phyloP scores from a whole-genome alignment of 495 filamentous ascomycete species.

The Penicillium roqueforti region DNA sequence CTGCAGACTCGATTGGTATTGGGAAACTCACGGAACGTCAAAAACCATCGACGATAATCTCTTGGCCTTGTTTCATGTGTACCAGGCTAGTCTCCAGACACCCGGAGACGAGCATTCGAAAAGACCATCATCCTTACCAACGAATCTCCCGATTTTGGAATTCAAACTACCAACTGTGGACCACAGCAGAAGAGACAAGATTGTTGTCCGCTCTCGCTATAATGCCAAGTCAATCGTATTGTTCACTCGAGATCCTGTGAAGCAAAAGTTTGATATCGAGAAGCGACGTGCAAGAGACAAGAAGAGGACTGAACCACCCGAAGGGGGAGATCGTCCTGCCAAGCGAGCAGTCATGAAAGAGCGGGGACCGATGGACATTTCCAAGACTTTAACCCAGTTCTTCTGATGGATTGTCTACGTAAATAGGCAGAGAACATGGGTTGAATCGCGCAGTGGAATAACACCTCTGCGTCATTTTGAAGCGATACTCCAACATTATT shows the following conservation, averaged over 20 bases:
- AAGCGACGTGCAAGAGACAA: conserved; percentile 11
- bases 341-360: conserved; percentile 26
- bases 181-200: conserved; percentile 1
- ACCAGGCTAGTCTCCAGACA: conserved; percentile 1
- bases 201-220: conserved; percentile 5
- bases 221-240: conserved; percentile 6
- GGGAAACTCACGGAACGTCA: neutral
- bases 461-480: neutral
- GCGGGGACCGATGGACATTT: conserved; percentile 16
- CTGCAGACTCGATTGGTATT: conserved; percentile 7
- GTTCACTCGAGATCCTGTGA: conserved; percentile 5
- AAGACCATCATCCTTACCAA: neutral
- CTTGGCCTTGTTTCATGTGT: conserved; percentile 1
- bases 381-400: conserved; percentile 21
- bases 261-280: neutral
- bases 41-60: neutral
- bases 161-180: conserved; percentile 1
- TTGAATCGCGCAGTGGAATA: neutral
- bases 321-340: neutral
- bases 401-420: conserved; percentile 9
- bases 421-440: too few species aligned
- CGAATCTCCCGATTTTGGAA: conserved; percentile 2
- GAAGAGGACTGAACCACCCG: neutral
- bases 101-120: neutral
- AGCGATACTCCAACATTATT: neutral